Evolutionary conservation across 228 moss, liverwort and hornwort species (phyloP), one percentile per base, ranked within the genome.

Genomic region (Sphagnum fallax): DNA sequence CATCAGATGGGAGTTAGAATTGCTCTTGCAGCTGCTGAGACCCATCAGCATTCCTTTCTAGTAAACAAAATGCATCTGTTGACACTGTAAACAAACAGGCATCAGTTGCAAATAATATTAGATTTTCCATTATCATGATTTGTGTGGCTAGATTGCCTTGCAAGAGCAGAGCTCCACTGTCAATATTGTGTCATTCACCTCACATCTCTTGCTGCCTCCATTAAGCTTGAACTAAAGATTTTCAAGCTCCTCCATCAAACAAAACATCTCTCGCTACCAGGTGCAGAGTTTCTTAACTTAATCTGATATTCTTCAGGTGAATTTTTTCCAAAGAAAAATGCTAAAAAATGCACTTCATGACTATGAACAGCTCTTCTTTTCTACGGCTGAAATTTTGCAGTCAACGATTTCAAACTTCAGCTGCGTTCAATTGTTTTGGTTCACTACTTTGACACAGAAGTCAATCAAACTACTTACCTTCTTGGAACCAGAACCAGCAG

Each of bases 401-500:
- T 53, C 6, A 50, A 47, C 10, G 48, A 8, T 8, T 6, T 13
- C 16, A 11, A 8, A 10, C 32, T 49, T 14, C 65, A 50, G 59
- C 48, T 69, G 48, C 64, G 49, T 60, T 10, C 12, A 13, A 8
- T 6, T 4, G 8, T 13, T 16, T 16, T 16, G 11, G 51, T 6
- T 57, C 48, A 7, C 13, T 49, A 13, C 49, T 18, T 6, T 16
- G 12, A 55, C 65, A 16, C 49, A 61, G 5, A 50, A 6, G 48
- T 65, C 47, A 12, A 62, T 5, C 5, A 8, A 18, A 52, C 7
- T 3, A 6, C 0, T 50, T 53, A 91, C 93, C 93, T 89, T 93
- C 78, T 74, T 93, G 3, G 16, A 55, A 66, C 73, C 67, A 59
- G 77, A 76, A 62, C 75, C 73, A 63, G 49, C 52, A 52, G 77